These are phyloP conservation scores for Syncephalis fuscata DNA, from an alignment of 371 early-diverging fungal genomes.

Conservation along the genomic window DNA sequence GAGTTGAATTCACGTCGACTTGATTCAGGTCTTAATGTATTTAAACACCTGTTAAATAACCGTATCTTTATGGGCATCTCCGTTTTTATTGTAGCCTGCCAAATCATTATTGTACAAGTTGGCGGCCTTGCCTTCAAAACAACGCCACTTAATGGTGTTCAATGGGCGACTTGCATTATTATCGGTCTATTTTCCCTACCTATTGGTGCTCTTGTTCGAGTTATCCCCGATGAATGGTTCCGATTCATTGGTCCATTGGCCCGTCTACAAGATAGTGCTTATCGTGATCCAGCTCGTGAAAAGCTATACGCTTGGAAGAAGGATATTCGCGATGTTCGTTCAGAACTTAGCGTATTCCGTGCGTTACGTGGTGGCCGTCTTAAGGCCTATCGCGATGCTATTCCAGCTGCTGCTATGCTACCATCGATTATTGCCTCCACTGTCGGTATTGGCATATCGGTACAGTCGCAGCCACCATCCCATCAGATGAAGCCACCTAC, in stretches of 20 bases:
- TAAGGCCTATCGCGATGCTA: constrained; percentile 14
- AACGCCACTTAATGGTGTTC: constrained; percentile 18
- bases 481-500: too few species aligned
- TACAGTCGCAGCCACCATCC: constrained; percentile 2
- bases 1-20: constrained; percentile 54
- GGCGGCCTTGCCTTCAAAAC: constrained; percentile 45
- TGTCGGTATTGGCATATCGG: constrained; percentile 30
- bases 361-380: constrained; percentile 21
- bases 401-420: constrained; percentile 29
- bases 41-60: constrained; percentile 32
- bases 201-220: constrained; percentile 45
- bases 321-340: constrained; percentile 13
- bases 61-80: constrained; percentile 37
- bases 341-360: constrained; percentile 15
- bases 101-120: constrained; percentile 37
- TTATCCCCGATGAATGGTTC: constrained; percentile 26
- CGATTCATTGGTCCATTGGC: constrained; percentile 9
- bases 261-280: constrained; percentile 1
- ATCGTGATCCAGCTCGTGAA: constrained; percentile 9
- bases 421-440: constrained; percentile 43
- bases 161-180: constrained; percentile 50
- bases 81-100: constrained; percentile 27
- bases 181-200: constrained; percentile 51
- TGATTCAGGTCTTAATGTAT: constrained; percentile 41
- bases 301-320: constrained; percentile 15